A percentile compares a stretch with the other conserved stretches of the same genome.
Evolutionary conservation across 2,329 filamentous ascomycete genomes (phyloP).

Genomic region (Ceratocystis smalleyi): DNA sequence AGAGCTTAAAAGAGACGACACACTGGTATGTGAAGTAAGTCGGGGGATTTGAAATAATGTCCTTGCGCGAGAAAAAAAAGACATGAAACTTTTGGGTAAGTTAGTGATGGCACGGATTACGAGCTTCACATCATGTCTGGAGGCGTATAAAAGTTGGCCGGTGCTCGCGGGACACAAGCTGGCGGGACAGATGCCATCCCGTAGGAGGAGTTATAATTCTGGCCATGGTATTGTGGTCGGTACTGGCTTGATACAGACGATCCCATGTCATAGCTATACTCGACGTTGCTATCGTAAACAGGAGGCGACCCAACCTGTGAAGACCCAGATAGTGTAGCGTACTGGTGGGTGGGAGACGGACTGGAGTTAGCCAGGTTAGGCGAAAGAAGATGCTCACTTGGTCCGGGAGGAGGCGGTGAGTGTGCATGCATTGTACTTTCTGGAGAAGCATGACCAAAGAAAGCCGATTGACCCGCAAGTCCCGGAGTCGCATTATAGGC

Average conservation of each 20-base stretch:
- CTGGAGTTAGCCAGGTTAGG: background rate
- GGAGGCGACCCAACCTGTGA: background rate
- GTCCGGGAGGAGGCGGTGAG: background rate
- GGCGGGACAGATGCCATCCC: background rate
- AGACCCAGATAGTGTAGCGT: background rate
- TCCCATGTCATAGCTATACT: background rate
- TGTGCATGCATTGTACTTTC: background rate
- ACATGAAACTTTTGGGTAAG: too few relatives aligned
- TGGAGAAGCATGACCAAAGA: background rate
- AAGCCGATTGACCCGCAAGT: slow-evolving; percentile 1
- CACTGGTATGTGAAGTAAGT: too few relatives aligned
- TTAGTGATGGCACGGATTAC: background rate
- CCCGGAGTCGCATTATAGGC: background rate
- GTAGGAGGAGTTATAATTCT: background rate
- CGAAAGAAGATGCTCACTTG: background rate
- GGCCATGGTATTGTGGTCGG: background rate
- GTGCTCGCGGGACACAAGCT: slow-evolving; percentile 2
- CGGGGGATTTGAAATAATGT: too few relatives aligned
- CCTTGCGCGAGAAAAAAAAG: too few relatives aligned
- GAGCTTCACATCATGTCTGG: background rate
- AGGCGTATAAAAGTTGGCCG: background rate
- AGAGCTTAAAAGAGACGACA: too few relatives aligned
- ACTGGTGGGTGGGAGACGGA: background rate
- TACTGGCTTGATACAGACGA: slow-evolving; percentile 1
- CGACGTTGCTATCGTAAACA: background rate